A percentile compares a stretch with the other conserved stretches of the same genome.
phyloP scores from a whole-genome alignment of 208 protist species.

The Leptomonas pyrrhocoris region DNA sequence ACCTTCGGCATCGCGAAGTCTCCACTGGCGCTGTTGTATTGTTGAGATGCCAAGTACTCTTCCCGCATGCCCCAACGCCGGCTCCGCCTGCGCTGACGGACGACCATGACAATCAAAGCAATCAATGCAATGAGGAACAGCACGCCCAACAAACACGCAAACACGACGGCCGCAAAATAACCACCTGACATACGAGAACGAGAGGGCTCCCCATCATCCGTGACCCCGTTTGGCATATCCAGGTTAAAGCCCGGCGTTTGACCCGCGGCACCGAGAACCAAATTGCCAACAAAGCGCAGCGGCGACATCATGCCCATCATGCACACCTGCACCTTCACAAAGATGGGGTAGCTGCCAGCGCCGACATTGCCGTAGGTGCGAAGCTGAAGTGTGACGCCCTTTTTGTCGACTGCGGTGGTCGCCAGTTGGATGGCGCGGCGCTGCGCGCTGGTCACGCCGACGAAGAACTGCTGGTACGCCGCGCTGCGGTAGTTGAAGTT shows the following conservation, averaged over 20 bases:
- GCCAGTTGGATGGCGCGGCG: slow-evolving; percentile 32
- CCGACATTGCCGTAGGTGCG: background rate
- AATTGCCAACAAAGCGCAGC: slow-evolving; percentile 16
- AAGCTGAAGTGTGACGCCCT: slow-evolving; percentile 22
- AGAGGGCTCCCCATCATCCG: background rate
- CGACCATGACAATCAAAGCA: background rate
- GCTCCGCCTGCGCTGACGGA: background rate
- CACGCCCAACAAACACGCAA: slow-evolving; percentile 28
- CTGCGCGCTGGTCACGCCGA: slow-evolving; percentile 28
- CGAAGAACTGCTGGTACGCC: slow-evolving; percentile 33
- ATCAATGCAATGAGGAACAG: slow-evolving; percentile 16
- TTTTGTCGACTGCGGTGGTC: slow-evolving; percentile 8
- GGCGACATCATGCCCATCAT: slow-evolving; percentile 33
- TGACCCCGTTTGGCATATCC: background rate
- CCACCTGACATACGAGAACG: background rate
- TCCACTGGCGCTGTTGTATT: background rate
- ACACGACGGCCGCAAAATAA: slow-evolving; percentile 22
- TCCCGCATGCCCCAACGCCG: background rate
- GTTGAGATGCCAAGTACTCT: background rate
- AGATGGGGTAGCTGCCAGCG: slow-evolving; percentile 34
- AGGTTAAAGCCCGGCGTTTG: background rate
- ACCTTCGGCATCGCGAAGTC: slow-evolving; percentile 1
- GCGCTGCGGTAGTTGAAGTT: slow-evolving; percentile 36
- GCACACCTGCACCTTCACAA: slow-evolving; percentile 38
- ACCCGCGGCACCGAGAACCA: background rate